Percentiles rank a stretch among this genome's conserved stretches.
Evolutionary conservation across 1,284 basidiomycete genomes (phyloP).

Genomic region (Ganoderma multipileum): DNA sequence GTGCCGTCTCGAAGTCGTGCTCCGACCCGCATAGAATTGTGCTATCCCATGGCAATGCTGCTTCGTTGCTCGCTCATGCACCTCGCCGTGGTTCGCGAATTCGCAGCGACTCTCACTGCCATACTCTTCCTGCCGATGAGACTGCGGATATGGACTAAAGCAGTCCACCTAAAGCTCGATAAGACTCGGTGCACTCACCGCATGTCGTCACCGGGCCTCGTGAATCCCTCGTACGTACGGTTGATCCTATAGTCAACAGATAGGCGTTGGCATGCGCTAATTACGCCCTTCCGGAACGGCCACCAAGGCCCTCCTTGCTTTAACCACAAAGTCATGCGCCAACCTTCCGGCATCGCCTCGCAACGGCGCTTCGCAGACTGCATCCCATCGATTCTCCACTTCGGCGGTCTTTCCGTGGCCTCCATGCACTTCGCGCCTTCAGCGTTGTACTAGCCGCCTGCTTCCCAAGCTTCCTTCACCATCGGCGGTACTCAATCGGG

Average conservation of each 20-base stretch:
- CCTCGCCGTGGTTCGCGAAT: neutral
- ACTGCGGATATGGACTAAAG: neutral
- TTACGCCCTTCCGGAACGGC: neutral
- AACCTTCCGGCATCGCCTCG: neutral
- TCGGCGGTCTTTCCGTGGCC: neutral
- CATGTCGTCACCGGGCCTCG: slow-evolving; percentile 1
- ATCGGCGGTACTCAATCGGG: neutral
- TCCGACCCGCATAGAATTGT: neutral
- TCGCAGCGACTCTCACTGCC: neutral
- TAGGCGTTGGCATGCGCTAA: slow-evolving; percentile 4
- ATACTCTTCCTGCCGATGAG: neutral
- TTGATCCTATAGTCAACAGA: slow-evolving; percentile 2
- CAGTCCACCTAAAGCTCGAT: neutral
- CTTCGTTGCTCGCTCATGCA: neutral
- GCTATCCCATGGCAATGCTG: neutral
- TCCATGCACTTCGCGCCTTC: neutral
- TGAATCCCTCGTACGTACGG: neutral
- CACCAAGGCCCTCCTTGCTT: neutral
- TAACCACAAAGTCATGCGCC: slow-evolving; percentile 8
- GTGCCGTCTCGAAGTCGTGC: neutral
- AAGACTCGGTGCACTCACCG: neutral
- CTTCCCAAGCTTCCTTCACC: neutral
- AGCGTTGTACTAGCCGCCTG: neutral
- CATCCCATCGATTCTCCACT: neutral
- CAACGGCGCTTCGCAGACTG: neutral